Conservation (phyloP, 371 early-diverging fungal species). For the Mucor plumbeus region DNA sequence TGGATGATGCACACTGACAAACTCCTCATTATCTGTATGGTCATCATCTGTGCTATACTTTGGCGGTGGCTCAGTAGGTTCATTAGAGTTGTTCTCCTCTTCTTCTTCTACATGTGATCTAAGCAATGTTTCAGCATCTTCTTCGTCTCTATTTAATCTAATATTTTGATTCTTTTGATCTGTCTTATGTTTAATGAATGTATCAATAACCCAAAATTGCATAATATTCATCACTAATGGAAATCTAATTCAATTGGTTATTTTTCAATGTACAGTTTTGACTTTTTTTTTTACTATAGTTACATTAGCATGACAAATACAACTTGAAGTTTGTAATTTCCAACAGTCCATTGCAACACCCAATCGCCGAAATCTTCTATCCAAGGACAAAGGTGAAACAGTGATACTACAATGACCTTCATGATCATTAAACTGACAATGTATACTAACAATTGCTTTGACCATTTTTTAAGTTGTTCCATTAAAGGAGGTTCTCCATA, state of each 20-base stretch:
- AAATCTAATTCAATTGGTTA: slow-evolving; percentile 60
- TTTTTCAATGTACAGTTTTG: background rate
- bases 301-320: slow-evolving; percentile 58
- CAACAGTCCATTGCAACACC: slow-evolving; percentile 57
- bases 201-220: slow-evolving; percentile 74
- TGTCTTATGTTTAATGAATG: slow-evolving; percentile 65
- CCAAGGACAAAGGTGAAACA: slow-evolving; percentile 58
- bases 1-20: background rate
- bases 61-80: slow-evolving; percentile 17
- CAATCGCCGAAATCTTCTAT: slow-evolving; percentile 64
- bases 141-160: slow-evolving; percentile 27
- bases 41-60: slow-evolving; percentile 16
- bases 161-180: slow-evolving; percentile 20
- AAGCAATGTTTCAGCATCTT: slow-evolving; percentile 32
- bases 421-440: slow-evolving; percentile 59
- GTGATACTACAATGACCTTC: slow-evolving; percentile 61
- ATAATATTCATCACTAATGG: slow-evolving; percentile 69
- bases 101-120: slow-evolving; percentile 12
- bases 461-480: slow-evolving; percentile 57
- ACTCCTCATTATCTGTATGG: background rate
- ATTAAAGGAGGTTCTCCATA: slow-evolving; percentile 67
- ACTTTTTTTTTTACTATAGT: background rate
- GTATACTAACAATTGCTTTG: slow-evolving; percentile 63
- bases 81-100: background rate
- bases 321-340: slow-evolving; percentile 50